Evolutionary conservation across 2,329 filamentous ascomycete species (phyloP).

Genomic region (Fusarium sp.): DNA sequence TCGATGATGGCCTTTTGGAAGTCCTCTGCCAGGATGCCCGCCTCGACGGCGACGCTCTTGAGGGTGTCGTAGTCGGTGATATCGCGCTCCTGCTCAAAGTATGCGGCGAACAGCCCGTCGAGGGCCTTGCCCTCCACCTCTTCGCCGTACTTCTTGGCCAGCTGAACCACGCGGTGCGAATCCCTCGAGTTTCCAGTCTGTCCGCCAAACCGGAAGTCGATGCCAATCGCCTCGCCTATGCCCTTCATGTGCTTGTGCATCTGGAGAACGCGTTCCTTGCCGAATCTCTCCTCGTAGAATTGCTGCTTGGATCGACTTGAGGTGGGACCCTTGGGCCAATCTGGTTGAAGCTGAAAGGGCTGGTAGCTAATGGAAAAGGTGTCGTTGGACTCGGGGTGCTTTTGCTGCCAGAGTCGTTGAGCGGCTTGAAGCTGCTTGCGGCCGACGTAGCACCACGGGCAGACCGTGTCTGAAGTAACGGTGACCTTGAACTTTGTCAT

Average conservation of each 20-base stretch:
- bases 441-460: constrained; percentile 65
- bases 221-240: constrained; percentile 52
- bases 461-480: constrained; percentile 63
- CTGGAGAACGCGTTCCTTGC: constrained; percentile 66
- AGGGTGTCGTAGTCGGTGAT: constrained; percentile 56
- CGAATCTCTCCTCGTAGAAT: constrained; percentile 65
- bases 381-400: constrained; percentile 64
- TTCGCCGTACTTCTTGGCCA: constrained; percentile 61
- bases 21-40: constrained; percentile 60
- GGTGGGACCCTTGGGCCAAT: constrained; percentile 46
- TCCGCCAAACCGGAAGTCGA: constrained; percentile 70
- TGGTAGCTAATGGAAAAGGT: constrained; percentile 64
- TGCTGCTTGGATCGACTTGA: constrained; percentile 52
- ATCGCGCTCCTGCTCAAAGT: constrained; percentile 59
- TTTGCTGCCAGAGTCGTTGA: constrained; percentile 55
- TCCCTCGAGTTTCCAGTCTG: constrained; percentile 82
- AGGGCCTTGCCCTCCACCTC: constrained; percentile 69
- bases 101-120: constrained; percentile 55
- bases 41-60: constrained; percentile 46
- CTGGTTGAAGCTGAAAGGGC: constrained; percentile 59
- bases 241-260: constrained; percentile 46
- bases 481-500: constrained; percentile 71
- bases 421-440: constrained; percentile 60
- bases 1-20: constrained; percentile 53
- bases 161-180: constrained; percentile 73